Evolutionary conservation across 805 yeast species (phyloP), one percentile per base, ranked within the genome.

Genomic region (Hanseniaspora hatyaiensis): DNA sequence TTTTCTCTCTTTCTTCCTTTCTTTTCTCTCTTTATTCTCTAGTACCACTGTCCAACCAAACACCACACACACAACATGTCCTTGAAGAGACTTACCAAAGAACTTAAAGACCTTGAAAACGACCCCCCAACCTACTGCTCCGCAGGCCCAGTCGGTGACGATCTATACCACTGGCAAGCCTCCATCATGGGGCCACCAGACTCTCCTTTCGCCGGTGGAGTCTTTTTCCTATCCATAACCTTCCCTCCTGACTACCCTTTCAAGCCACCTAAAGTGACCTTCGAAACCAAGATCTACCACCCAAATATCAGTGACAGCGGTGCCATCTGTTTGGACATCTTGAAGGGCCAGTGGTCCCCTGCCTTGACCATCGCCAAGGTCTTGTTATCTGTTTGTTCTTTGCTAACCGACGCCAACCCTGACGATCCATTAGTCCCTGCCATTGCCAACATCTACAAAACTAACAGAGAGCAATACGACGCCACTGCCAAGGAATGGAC

Each of bases 231-330:
- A 53, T 80, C 94, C 47, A 87, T 92, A 65, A 95, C 87, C 65
- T 92, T 92, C 82, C 98, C 98, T 64, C 88, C 97, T 51, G 97
- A 92, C 68, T 92, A 92, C 67, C 98, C 98, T 49, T 92, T 89
- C 74, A 92, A 92, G 71, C 96, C 98, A 50, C 98, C 98, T 55
- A 89, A 87, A 73, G 80, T 82, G 55, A 74, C 77, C 52, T 89
- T 89, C 74, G 86, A 94, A 56, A 89, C 98, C 42, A 84, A 88
- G 69, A 88, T 89, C 65, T 89, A 89, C 68, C 98, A 89, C 65
- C 97, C 97, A 59, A 89, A 89, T 69, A 89, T 89, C 71, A 88
- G 89, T 69, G 78, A 89, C 48, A 85, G 84, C 62, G 98, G 98
- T 65, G 82, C 87, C 66, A 89, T 89, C 60, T 89, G 98, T 74